Evolutionary conservation across 495 filamentous ascomycete species (phyloP).

Genomic region (Aspergillus leporis): DNA sequence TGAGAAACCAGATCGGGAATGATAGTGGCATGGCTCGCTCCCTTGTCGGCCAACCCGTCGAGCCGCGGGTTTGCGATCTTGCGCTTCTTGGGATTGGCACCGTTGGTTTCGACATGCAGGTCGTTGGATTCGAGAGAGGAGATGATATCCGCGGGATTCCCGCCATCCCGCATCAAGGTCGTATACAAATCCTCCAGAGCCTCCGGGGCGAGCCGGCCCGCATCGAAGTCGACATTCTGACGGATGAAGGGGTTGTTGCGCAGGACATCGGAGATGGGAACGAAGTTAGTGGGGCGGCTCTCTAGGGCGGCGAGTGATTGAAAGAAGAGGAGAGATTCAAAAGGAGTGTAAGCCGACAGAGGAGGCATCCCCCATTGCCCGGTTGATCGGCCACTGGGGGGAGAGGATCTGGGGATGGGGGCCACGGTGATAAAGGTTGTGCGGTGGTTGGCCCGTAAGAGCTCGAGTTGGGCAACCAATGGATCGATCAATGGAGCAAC

Average conservation of each 20-base stretch:
- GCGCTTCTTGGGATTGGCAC: slow-evolving; percentile 63
- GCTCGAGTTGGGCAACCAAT: slow-evolving; percentile 7
- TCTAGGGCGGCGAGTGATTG: slow-evolving; percentile 74
- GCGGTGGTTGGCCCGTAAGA: slow-evolving; percentile 18
- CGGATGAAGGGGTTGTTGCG: slow-evolving; percentile 68
- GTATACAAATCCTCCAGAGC: slow-evolving; percentile 76
- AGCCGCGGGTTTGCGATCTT: slow-evolving; percentile 67
- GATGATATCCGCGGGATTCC: slow-evolving; percentile 30
- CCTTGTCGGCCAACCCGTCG: slow-evolving; percentile 61
- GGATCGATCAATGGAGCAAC: background rate
- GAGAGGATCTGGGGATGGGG: slow-evolving; percentile 38
- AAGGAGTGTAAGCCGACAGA: slow-evolving; percentile 71
- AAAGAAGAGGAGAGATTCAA: slow-evolving; percentile 88
- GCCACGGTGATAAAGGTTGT: slow-evolving; percentile 39
- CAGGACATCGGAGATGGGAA: slow-evolving; percentile 70
- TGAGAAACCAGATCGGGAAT: slow-evolving; percentile 68
- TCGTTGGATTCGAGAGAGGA: slow-evolving; percentile 28
- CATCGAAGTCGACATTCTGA: slow-evolving; percentile 67
- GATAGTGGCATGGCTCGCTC: slow-evolving; percentile 60
- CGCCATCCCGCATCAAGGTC: slow-evolving; percentile 73
- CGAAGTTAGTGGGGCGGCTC: slow-evolving; percentile 64
- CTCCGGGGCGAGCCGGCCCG: slow-evolving; percentile 72
- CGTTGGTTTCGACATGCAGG: slow-evolving; percentile 27
- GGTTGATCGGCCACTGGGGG: slow-evolving; percentile 45
- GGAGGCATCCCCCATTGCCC: slow-evolving; percentile 56